Base-by-base conservation (phyloP, 768 basidiomycete species). In the Trametes coccinea region DNA sequence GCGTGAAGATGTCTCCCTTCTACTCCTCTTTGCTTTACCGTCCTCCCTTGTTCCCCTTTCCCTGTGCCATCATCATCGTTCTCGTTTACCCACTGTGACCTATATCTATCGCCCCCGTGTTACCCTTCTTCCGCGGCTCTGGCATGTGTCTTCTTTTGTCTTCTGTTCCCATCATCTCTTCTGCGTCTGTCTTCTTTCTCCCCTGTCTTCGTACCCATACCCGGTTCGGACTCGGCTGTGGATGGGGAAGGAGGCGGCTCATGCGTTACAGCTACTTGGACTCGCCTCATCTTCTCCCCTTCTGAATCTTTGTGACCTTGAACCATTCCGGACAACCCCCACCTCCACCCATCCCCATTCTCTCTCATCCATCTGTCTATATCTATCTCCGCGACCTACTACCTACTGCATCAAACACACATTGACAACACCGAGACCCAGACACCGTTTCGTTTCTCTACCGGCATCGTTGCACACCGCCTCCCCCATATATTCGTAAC, bases 1-100 rank as follows among this genome's bases (percentile, higher is more conserved):
- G 41, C 51, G 39, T 48, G 53, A 55, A 56, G 62, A 56, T 52
- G 39, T 52, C 34, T 48, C 39, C 22, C 29, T 31, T 49, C 30
- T 30, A 30, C 27, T 46, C 27, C 45, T 27, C 45, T 27, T 49
- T 49, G 48, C 48, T 40, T 45, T 47, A 22, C 27, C 40, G 31
- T 17, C 22, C 22, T 31, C 46, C 29, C 48, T 27, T 55, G 53
- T 43, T 59, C 46, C 58, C 51, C 16, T 39, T 59, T 52, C 57
- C n/a, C 31, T 60, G 52, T 47, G 41, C 39, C 48, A 50, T 52
- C 54, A 53, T 54, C 22, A 27, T 40, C 45, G 45, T 43, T 43
- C 41, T 43, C 41, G 39, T 8, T 7, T 8, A 13, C 13, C 39
- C 13, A 13, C 51, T 27, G 34, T 30, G 46, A 22, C 22, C 9